A percentile compares a stretch with the other conserved stretches of the same genome.
These are phyloP conservation scores for Fusarium vanettenii DNA, from an alignment of 2,329 filamentous ascomycete species.

Conservation along the genomic window DNA sequence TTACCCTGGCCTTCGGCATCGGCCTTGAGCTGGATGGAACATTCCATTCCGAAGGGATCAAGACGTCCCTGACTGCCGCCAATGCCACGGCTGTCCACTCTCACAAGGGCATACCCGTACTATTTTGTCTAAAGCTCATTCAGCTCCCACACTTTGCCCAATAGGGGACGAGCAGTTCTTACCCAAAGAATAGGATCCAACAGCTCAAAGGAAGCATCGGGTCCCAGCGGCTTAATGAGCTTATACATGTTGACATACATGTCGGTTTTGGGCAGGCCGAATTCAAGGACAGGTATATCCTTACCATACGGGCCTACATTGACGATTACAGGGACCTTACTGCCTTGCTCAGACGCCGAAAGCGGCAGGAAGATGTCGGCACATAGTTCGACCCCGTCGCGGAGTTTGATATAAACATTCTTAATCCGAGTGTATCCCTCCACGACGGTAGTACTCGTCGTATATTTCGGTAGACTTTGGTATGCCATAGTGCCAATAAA, in stretches of 20 bases:
- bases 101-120: constrained; percentile 8
- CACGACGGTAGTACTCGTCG: not conserved
- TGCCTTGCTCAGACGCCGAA: not conserved
- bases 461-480: not conserved
- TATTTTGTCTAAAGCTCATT: constrained; percentile 1
- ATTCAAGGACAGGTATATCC: constrained; percentile 10
- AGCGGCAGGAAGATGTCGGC: constrained; percentile 10
- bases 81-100: constrained; percentile 9
- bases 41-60: constrained; percentile 6
- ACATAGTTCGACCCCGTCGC: constrained; percentile 8
- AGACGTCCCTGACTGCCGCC: constrained; percentile 10
- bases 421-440: constrained; percentile 9
- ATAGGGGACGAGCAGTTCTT: not conserved
- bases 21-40: not conserved
- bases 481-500: not conserved
- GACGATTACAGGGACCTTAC: not conserved
- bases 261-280: constrained; percentile 1
- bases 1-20: constrained; percentile 10
- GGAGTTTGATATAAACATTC: constrained; percentile 1
- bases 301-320: constrained; percentile 12
- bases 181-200: constrained; percentile 10
- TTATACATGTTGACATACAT: constrained; percentile 13
- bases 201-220: constrained; percentile 6
- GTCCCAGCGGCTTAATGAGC: constrained; percentile 2
- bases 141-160: not conserved